Conservation (phyloP, 1,139 yeast species). For the Pneumocystis oryctolagi region DNA sequence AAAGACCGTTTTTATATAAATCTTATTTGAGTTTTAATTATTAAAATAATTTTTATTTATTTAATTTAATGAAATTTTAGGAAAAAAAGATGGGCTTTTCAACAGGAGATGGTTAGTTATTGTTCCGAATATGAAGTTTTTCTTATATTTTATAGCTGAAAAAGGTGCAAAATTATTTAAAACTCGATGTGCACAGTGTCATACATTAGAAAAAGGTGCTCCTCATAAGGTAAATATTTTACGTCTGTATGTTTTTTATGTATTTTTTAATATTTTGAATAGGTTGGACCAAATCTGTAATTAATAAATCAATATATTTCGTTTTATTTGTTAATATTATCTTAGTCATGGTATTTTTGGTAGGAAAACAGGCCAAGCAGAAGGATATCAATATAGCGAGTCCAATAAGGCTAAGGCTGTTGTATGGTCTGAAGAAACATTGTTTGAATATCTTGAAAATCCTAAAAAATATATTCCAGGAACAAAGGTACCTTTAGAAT, state of each 20-base stretch:
- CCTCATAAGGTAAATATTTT: slow-evolving; percentile 95
- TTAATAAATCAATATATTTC: slow-evolving; percentile 75
- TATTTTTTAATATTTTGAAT: not conserved
- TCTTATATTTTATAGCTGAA: slow-evolving; percentile 36
- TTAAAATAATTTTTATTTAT: not conserved
- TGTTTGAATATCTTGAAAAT: slow-evolving; percentile 81
- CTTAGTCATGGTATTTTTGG: not conserved
- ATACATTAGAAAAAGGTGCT: slow-evolving; percentile 90
- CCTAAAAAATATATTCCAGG: slow-evolving; percentile 99
- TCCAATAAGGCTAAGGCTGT: slow-evolving; percentile 78
- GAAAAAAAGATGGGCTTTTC: not conserved
- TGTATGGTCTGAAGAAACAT: slow-evolving; percentile 69
- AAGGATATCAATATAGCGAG: slow-evolving; percentile 89
- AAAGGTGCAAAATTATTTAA: slow-evolving; percentile 97
- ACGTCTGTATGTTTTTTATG: not conserved
- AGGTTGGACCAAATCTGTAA: slow-evolving; percentile 26
- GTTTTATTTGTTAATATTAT: not conserved
- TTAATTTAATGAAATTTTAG: not conserved
- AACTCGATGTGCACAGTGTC: slow-evolving; percentile 98
- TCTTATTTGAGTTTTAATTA: not conserved
- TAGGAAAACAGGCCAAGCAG: slow-evolving; percentile 60
- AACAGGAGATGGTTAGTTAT: not conserved
- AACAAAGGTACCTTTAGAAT: slow-evolving; percentile 42
- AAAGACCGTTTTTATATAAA: no score
- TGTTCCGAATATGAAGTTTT: not conserved